phyloP scores from a whole-genome alignment of 441 rosid genomes.

The Breynia disticha region DNA sequence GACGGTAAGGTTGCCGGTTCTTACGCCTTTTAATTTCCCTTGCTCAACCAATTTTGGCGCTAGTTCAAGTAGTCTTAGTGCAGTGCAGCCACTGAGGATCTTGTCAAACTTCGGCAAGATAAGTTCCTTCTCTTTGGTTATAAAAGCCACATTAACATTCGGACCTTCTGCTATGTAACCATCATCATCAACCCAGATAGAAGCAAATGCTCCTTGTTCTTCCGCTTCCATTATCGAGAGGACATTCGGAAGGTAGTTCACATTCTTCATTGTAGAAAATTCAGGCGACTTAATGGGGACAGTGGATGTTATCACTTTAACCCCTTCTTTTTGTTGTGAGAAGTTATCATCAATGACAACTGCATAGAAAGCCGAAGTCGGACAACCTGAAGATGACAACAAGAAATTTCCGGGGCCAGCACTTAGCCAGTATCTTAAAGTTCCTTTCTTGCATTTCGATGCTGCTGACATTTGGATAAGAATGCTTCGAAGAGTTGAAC shows the following conservation, averaged over 20 bases:
- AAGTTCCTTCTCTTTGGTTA: conserved; percentile 41
- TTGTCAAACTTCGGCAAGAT: conserved; percentile 53
- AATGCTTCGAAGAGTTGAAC: conserved; percentile 49
- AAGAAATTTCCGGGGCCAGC: conserved; percentile 63
- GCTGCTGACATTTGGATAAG: conserved; percentile 43
- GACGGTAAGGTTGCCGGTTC: conserved; percentile 26
- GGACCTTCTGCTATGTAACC: conserved; percentile 66
- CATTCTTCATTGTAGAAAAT: conserved; percentile 48
- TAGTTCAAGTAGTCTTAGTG: conserved; percentile 49
- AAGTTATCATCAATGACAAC: conserved; percentile 44
- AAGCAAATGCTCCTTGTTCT: conserved; percentile 46
- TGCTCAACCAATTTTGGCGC: conserved; percentile 46
- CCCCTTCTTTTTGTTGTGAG: conserved; percentile 46
- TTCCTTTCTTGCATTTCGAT: conserved; percentile 54
- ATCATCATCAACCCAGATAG: conserved; percentile 56
- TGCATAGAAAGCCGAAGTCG: conserved; percentile 52
- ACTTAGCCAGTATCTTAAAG: conserved; percentile 52
- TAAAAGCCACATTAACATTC: conserved; percentile 54
- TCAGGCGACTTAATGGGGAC: conserved; percentile 49
- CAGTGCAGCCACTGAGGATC: conserved; percentile 58
- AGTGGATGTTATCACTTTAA: conserved; percentile 46
- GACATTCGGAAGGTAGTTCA: conserved; percentile 60
- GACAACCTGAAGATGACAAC: conserved; percentile 49
- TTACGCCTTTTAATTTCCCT: conserved; percentile 36
- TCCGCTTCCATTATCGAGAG: conserved; percentile 61